Percentiles rank a stretch among this genome's conserved stretches.
Conservation (phyloP, 257 asterid species). For the Solanum tacnaense region DNA sequence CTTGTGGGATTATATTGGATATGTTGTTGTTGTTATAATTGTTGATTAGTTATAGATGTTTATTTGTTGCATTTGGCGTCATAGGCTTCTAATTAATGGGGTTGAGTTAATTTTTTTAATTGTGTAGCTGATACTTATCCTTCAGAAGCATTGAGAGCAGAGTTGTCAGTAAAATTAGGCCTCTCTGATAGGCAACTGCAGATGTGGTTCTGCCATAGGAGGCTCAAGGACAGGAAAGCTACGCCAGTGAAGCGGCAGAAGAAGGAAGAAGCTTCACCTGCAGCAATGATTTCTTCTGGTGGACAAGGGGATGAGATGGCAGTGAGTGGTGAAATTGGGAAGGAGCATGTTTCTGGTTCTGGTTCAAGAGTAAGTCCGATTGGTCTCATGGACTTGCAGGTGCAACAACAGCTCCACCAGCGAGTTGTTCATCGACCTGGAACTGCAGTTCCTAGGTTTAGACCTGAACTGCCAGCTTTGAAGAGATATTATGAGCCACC, state of each 20-base stretch:
- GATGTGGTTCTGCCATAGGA: constrained; percentile 97
- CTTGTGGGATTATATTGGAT: not conserved
- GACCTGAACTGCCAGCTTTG: constrained; percentile 37
- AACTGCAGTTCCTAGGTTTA: constrained; percentile 62
- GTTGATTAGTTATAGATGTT: not conserved
- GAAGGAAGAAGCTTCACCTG: constrained; percentile 28
- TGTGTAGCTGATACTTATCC: constrained; percentile 67
- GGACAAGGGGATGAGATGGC: constrained; percentile 24
- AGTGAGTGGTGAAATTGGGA: constrained; percentile 24
- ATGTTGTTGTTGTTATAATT: not conserved
- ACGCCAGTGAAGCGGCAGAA: constrained; percentile 32
- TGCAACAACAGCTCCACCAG: constrained; percentile 7
- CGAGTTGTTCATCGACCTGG: constrained; percentile 62
- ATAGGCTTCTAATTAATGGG: not conserved
- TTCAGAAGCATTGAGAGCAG: constrained; percentile 66
- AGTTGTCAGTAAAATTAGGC: constrained; percentile 66
- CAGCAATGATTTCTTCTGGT: constrained; percentile 27
- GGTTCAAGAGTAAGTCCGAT: constrained; percentile 27
- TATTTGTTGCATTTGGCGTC: not conserved
- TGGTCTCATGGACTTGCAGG: constrained; percentile 17
- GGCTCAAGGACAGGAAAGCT: constrained; percentile 77
- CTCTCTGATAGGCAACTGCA: constrained; percentile 83
- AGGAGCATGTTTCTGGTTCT: constrained; percentile 23
- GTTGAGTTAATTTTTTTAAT: constrained; percentile 1
- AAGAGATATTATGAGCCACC: constrained; percentile 77